Evolutionary conservation across 371 early-diverging fungal species (phyloP).

Genomic region (Dinochytrium kinnereticum): DNA sequence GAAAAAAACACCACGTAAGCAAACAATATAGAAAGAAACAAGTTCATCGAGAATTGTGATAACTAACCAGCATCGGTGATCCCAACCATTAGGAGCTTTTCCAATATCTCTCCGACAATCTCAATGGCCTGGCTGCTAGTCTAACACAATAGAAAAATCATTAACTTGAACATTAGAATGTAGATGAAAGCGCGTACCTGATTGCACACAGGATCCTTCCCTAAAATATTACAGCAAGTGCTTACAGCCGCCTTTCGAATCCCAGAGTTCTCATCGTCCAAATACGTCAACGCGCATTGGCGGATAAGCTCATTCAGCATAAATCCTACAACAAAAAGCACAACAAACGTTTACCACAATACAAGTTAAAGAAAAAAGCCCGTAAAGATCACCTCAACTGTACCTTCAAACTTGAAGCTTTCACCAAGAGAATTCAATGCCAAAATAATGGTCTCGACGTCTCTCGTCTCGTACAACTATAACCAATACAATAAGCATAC

Average conservation of each 20-base stretch:
- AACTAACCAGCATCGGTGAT: slow-evolving; percentile 75
- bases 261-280: slow-evolving; percentile 82
- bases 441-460: slow-evolving; percentile 78
- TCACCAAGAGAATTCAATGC: slow-evolving; percentile 85
- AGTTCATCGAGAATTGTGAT: slow-evolving; percentile 21
- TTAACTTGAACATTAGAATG: background rate
- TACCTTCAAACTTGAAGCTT: slow-evolving; percentile 82
- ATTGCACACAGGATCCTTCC: slow-evolving; percentile 54
- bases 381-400: too few species aligned
- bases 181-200: slow-evolving; percentile 33
- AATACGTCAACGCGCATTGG: slow-evolving; percentile 82
- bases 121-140: slow-evolving; percentile 84
- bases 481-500: background rate
- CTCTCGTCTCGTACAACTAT: slow-evolving; percentile 56
- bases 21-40: too few species aligned
- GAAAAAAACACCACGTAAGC: background rate
- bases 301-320: slow-evolving; percentile 90
- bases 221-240: slow-evolving; percentile 81
- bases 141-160: slow-evolving; percentile 49
- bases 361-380: too few species aligned
- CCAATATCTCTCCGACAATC: slow-evolving; percentile 87
- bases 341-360: too few species aligned
- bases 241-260: slow-evolving; percentile 88
- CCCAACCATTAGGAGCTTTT: slow-evolving; percentile 85
- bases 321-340: slow-evolving; percentile 53